phyloP scores from a whole-genome alignment of 768 basidiomycete species.

The Suillus weaverae region DNA sequence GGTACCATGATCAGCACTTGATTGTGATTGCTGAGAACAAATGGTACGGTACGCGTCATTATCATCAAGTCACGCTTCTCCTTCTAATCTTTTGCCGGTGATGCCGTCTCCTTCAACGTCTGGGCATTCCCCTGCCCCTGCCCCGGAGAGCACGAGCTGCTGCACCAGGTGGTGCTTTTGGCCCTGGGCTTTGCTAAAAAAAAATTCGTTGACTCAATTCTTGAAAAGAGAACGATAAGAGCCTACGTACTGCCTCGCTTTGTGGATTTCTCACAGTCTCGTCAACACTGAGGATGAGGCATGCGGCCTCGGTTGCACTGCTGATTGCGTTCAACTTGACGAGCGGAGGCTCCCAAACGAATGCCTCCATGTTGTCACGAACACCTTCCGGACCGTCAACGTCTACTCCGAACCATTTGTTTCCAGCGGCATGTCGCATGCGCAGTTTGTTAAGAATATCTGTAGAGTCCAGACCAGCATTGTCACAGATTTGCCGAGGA shows the following conservation, averaged over 20 bases:
- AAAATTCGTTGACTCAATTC: constrained; percentile 17
- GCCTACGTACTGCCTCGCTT: constrained; percentile 75
- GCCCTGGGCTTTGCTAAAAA: constrained; percentile 74
- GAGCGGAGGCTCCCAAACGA: constrained; percentile 97
- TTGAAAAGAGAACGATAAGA: constrained; percentile 2
- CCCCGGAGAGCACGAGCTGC: constrained; percentile 85
- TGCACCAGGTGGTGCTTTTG: constrained; percentile 87
- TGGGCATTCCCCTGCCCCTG: constrained; percentile 79
- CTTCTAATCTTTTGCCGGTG: constrained; percentile 15
- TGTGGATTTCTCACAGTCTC: constrained; percentile 97
- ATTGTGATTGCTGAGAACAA: constrained; percentile 23
- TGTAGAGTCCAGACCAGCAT: constrained; percentile 96
- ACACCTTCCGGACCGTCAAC: constrained; percentile 89
- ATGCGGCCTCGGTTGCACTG: constrained; percentile 95
- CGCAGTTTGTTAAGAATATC: constrained; percentile 96
- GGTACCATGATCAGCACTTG: constrained; percentile 9
- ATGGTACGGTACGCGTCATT: constrained; percentile 20
- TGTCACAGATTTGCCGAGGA: constrained; percentile 97
- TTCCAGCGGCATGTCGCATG: constrained; percentile 90
- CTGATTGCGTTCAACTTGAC: constrained; percentile 95
- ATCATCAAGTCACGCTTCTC: constrained; percentile 1
- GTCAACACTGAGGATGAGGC: constrained; percentile 92
- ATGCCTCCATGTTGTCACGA: constrained; percentile 94
- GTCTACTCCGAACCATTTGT: constrained; percentile 92
- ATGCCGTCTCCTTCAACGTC: constrained; percentile 48